Conservation (phyloP, 2,329 filamentous ascomycete species). For the Talaromyces sp. region DNA sequence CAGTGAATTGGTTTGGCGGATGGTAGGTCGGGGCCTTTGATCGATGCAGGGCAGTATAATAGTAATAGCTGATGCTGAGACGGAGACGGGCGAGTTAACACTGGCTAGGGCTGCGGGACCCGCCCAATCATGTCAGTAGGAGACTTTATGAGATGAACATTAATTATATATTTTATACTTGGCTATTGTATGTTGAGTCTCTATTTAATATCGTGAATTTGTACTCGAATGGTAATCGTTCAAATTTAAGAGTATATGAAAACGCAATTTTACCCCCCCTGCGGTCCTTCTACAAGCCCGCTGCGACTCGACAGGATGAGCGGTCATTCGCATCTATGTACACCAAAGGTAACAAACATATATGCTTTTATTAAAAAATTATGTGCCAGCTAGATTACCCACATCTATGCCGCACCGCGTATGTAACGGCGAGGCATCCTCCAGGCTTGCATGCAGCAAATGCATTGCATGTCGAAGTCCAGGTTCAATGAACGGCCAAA, state of each 20-base stretch:
- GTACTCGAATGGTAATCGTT: neutral
- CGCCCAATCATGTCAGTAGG: neutral
- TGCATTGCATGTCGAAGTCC: too few relatives aligned
- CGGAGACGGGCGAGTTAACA: neutral
- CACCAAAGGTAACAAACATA: neutral
- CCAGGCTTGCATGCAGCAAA: too few relatives aligned
- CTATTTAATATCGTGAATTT: too few relatives aligned
- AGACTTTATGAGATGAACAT: neutral
- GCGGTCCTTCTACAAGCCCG: neutral
- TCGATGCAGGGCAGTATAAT: neutral
- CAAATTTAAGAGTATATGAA: neutral
- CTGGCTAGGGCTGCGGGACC: neutral
- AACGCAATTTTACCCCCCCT: too few relatives aligned
- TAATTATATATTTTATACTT: neutral
- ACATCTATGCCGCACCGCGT: too few relatives aligned
- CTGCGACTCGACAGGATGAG: neutral
- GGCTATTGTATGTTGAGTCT: neutral
- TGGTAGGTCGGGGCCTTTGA: neutral
- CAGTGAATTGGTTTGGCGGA: neutral
- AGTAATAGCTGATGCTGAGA: neutral
- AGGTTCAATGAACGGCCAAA: too few relatives aligned
- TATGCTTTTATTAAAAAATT: too few relatives aligned
- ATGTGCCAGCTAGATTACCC: too few relatives aligned
- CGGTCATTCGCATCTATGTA: neutral
- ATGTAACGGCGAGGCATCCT: too few relatives aligned